Evolutionary conservation across 208 protist genomes (phyloP).

Genomic region (Leishmania lainsoni): DNA sequence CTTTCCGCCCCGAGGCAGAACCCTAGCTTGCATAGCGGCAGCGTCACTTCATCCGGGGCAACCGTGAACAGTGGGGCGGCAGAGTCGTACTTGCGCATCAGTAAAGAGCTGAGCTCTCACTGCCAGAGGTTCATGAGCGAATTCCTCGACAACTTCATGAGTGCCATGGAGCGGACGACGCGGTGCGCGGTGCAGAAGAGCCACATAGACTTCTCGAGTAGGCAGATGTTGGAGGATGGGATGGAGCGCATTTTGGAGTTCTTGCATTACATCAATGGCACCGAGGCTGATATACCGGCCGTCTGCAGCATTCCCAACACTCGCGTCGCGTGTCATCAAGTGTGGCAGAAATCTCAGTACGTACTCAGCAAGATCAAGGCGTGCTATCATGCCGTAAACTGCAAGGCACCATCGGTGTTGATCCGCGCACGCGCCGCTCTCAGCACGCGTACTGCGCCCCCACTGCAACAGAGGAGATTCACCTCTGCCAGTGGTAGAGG

Average conservation of each 20-base stretch:
- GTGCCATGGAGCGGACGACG: conserved; percentile 43
- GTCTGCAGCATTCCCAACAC: conserved; percentile 52
- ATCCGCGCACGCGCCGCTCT: conserved; percentile 44
- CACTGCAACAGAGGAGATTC: neutral
- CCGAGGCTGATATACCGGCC: conserved; percentile 45
- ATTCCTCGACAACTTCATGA: conserved; percentile 53
- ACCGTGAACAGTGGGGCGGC: conserved; percentile 21
- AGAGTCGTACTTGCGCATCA: conserved; percentile 35
- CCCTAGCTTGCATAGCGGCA: conserved; percentile 17
- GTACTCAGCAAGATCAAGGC: conserved; percentile 51
- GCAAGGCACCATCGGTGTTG: conserved; percentile 36
- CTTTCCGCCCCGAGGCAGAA: conserved; percentile 22
- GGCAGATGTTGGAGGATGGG: conserved; percentile 52
- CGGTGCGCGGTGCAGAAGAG: conserved; percentile 41
- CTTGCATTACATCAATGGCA: conserved; percentile 41
- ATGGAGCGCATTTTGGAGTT: conserved; percentile 44
- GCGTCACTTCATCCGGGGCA: conserved; percentile 8
- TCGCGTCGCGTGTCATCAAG: conserved; percentile 32
- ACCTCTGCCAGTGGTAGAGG: conserved; percentile 4
- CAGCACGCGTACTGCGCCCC: conserved; percentile 18
- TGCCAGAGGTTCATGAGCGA: conserved; percentile 46
- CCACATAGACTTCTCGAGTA: conserved; percentile 52
- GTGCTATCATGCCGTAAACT: conserved; percentile 54
- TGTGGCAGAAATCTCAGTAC: conserved; percentile 54
- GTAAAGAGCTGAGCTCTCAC: conserved; percentile 34